Evolutionary conservation across 2,329 filamentous ascomycete species (phyloP).

Genomic region (Curvularia verruculosa): DNA sequence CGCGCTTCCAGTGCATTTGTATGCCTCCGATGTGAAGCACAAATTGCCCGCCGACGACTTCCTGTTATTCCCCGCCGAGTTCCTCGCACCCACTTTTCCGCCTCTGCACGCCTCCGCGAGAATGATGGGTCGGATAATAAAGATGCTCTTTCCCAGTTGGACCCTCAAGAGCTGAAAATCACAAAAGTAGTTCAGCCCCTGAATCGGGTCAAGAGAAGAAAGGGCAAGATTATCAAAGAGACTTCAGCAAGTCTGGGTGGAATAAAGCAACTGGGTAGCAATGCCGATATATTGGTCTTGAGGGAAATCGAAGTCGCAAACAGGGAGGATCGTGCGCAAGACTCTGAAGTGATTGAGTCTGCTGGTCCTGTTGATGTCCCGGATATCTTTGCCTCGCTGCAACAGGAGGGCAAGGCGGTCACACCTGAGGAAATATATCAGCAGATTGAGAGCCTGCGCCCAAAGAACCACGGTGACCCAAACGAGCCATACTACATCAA

Average conservation of each 20-base stretch:
- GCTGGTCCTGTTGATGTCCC: slow-evolving; percentile 21
- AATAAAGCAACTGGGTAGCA: slow-evolving; percentile 41
- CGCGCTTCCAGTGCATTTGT: slow-evolving; percentile 46
- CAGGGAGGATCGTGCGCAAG: background rate
- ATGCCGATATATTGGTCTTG: slow-evolving; percentile 46
- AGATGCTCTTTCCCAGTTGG: slow-evolving; percentile 2
- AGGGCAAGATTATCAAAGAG: slow-evolving; percentile 36
- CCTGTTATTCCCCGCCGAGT: slow-evolving; percentile 20
- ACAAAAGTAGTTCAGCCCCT: slow-evolving; percentile 22
- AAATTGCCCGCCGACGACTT: slow-evolving; percentile 30
- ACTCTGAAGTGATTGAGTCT: slow-evolving; percentile 11
- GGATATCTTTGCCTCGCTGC: slow-evolving; percentile 37
- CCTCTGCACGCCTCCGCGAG: slow-evolving; percentile 28
- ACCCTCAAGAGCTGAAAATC: slow-evolving; percentile 8
- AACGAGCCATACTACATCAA: slow-evolving; percentile 40
- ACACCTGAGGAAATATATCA: slow-evolving; percentile 39
- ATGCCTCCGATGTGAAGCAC: slow-evolving; percentile 49
- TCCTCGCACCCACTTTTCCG: slow-evolving; percentile 37
- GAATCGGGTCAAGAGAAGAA: slow-evolving; percentile 29
- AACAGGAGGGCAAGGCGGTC: slow-evolving; percentile 28
- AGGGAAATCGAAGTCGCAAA: slow-evolving; percentile 29
- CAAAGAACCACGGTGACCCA: slow-evolving; percentile 21
- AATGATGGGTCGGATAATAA: slow-evolving; percentile 32
- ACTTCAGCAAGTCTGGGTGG: slow-evolving; percentile 37
- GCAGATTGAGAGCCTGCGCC: slow-evolving; percentile 42